Evolutionary conservation across 2,329 filamentous ascomycete species (phyloP).

Genomic region (Arachnomyces sp.): DNA sequence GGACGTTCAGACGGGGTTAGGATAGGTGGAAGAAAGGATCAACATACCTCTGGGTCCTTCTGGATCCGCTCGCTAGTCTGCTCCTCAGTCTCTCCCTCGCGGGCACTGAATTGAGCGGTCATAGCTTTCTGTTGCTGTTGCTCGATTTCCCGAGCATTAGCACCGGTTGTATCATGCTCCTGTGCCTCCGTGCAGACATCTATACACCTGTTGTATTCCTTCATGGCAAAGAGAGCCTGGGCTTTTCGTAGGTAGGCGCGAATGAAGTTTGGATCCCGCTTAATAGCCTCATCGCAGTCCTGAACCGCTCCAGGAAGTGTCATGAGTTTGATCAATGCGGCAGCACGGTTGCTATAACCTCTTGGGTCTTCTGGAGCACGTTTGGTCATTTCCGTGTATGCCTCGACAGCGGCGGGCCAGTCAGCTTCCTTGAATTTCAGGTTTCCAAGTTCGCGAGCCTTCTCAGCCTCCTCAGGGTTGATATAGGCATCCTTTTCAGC

Average conservation of each 20-base stretch:
- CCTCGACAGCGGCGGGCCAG: slow-evolving; percentile 89
- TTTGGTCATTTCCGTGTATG: slow-evolving; percentile 95
- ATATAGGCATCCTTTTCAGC: slow-evolving; percentile 71
- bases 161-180: slow-evolving; percentile 66
- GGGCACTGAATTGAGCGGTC: slow-evolving; percentile 77
- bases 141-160: slow-evolving; percentile 86
- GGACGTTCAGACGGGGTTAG: background rate
- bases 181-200: slow-evolving; percentile 79
- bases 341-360: slow-evolving; percentile 94
- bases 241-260: slow-evolving; percentile 94
- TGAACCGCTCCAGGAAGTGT: slow-evolving; percentile 88
- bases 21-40: background rate
- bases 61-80: slow-evolving; percentile 87
- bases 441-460: slow-evolving; percentile 90
- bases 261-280: slow-evolving; percentile 85
- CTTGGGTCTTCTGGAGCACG: slow-evolving; percentile 85
- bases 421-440: slow-evolving; percentile 95
- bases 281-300: slow-evolving; percentile 86
- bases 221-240: slow-evolving; percentile 92
- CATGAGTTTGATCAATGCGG: slow-evolving; percentile 92
- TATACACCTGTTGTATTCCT: slow-evolving; percentile 91
- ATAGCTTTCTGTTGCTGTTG: slow-evolving; percentile 90
- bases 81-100: slow-evolving; percentile 92
- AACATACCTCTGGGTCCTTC: slow-evolving; percentile 76
- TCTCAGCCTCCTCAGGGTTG: slow-evolving; percentile 84